Base-by-base conservation (phyloP, 805 yeast species). In the Torulaspora franciscae region DNA sequence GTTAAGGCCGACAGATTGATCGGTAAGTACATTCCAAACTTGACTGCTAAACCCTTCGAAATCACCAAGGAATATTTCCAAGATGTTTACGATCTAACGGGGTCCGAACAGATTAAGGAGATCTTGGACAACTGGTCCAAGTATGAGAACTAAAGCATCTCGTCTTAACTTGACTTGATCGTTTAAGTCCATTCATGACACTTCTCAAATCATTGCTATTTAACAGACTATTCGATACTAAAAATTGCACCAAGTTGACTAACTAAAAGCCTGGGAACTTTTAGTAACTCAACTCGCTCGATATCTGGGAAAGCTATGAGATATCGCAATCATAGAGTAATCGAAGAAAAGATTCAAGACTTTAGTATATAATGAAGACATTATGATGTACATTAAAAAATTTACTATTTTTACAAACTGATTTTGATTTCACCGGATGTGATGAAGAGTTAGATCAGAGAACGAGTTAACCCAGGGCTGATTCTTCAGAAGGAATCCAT, bases 1-100 rank as follows among this genome's bases (percentile, higher is more conserved):
- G 93, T 93, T 55, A 91, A 91, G 74, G 95, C 96, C 49, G 84
- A 93, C 50, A 87, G 88, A 68, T 78, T 93, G 72, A 81, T 87
- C 58, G 90, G 90, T 65, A 93, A 90, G 75, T 93, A 95, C 72
- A 90, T 93, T 76, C 99, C 99, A 55, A 93, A 93, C 76, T 80
- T 93, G 76, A 95, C 99, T 55, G 99, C 99, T 52, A 87, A 81
- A 73, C 99, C 99, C 58, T 93, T 93, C 68, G 81, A 85, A 71
- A 83, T 93, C 58, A 84, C 98, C 33, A 93, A 88, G 75, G 98
- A 90, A 69, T 93, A 93, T 75, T 93, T 93, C 75, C 85, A 95
- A 75, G 95, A 87, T 59, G 99, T 93, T 43, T 93, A 91, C 67
- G 79, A 82, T 47, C 78, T 93, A 68, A 93, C 99, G 40, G 82